Conservation (phyloP, 163 green algal species). For the Scenedesmus sp. region DNA sequence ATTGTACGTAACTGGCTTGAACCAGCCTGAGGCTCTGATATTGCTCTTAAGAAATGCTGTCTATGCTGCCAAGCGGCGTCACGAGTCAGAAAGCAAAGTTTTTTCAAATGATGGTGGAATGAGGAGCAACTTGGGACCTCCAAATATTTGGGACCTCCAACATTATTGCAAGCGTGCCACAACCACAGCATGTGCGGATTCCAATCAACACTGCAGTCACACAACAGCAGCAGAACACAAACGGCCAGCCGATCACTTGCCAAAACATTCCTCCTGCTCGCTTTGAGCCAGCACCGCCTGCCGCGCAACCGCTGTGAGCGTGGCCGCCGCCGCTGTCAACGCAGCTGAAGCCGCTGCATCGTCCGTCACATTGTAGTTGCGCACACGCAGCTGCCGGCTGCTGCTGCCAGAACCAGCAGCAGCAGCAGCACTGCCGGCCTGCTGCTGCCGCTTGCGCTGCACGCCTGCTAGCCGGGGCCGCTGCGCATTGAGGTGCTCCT, state of each 20-base stretch:
- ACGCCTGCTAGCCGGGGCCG: not conserved
- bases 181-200: no score
- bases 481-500: not conserved
- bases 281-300: constrained; percentile 14
- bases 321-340: not conserved
- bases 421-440: not conserved
- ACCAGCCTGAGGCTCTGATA: no score
- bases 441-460: constrained; percentile 34
- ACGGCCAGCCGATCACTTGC: not conserved
- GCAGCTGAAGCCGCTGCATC: constrained; percentile 28
- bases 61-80: no score
- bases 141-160: no score
- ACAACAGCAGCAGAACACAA: no score
- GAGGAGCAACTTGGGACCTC: no score
- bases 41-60: no score
- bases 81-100: no score
- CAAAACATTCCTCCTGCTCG: not conserved
- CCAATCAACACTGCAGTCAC: no score
- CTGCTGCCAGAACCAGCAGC: not conserved
- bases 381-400: constrained; percentile 31
- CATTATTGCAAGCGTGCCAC: no score
- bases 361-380: constrained; percentile 52
- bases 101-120: no score
- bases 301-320: not conserved
- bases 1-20: no score